Evolutionary conservation across 2,329 filamentous ascomycete genomes (phyloP).

Genomic region (Cryphonectria radicalis): DNA sequence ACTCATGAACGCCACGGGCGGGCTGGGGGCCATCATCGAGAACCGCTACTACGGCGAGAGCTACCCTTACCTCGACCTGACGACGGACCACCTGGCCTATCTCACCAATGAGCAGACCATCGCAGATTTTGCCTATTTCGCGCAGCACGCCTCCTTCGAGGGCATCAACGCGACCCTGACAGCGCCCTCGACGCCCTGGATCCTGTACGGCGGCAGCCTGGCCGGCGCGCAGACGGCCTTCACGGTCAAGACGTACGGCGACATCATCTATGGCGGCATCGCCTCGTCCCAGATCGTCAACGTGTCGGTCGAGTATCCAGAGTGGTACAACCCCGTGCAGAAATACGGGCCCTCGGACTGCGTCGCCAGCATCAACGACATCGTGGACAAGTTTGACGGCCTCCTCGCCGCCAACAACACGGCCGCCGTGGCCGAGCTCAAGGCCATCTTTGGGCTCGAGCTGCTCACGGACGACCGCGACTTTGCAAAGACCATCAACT

Average conservation of each 20-base stretch:
- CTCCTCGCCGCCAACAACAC: slow-evolving; percentile 48
- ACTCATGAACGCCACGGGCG: slow-evolving; percentile 57
- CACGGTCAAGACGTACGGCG: slow-evolving; percentile 50
- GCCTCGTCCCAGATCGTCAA: slow-evolving; percentile 50
- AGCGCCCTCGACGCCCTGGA: slow-evolving; percentile 45
- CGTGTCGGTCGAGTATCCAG: slow-evolving; percentile 47
- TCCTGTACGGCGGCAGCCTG: slow-evolving; percentile 28
- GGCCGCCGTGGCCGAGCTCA: slow-evolving; percentile 48
- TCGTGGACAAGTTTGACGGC: slow-evolving; percentile 54
- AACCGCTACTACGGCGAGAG: slow-evolving; percentile 56
- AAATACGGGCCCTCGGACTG: slow-evolving; percentile 55
- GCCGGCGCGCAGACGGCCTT: slow-evolving; percentile 36
- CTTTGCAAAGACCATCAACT: slow-evolving; percentile 53
- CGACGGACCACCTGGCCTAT: slow-evolving; percentile 53
- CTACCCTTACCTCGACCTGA: slow-evolving; percentile 51
- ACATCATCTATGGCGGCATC: slow-evolving; percentile 53
- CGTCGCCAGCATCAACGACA: slow-evolving; percentile 51
- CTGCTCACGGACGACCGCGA: slow-evolving; percentile 49
- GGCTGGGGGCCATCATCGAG: slow-evolving; percentile 57
- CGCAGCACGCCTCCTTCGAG: slow-evolving; percentile 49
- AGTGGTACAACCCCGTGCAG: slow-evolving; percentile 56
- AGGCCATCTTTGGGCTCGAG: slow-evolving; percentile 52
- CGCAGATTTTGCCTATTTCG: slow-evolving; percentile 57
- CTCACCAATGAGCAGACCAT: slow-evolving; percentile 57
- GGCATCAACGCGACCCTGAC: slow-evolving; percentile 47